These are phyloP conservation scores for Hericium erinaceus DNA, from an alignment of 768 basidiomycete species.

Conservation along the genomic window DNA sequence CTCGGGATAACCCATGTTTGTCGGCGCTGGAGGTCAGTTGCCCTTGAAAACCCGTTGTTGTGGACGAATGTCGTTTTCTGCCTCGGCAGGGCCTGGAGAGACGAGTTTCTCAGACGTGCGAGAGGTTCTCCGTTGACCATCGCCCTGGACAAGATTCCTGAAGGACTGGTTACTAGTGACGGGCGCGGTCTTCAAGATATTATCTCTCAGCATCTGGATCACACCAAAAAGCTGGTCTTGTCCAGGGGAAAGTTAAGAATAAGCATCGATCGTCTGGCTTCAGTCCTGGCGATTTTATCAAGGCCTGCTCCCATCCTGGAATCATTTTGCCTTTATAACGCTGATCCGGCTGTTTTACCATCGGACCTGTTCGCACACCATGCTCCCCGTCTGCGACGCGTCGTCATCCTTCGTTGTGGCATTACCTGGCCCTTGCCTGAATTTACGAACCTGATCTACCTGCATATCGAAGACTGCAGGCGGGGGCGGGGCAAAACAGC, in stretches of 20 bases:
- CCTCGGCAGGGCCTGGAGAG: not conserved
- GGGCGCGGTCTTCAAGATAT: not conserved
- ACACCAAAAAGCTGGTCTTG: not conserved
- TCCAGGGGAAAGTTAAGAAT: not conserved
- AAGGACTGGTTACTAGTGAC: not conserved
- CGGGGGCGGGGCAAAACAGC: too few species aligned
- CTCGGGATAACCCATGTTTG: not conserved
- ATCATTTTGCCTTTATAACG: not conserved
- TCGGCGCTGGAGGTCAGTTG: not conserved
- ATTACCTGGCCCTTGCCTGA: not conserved
- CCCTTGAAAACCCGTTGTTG: not conserved
- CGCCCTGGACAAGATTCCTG: too few species aligned
- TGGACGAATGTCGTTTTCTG: not conserved
- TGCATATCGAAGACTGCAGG: too few species aligned
- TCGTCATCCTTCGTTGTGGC: not conserved
- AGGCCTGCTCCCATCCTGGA: not conserved
- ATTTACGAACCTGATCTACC: too few species aligned
- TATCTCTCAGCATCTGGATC: not conserved
- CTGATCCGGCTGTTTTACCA: not conserved
- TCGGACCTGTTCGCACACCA: not conserved
- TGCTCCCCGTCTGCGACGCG: not conserved
- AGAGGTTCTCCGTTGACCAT: too few species aligned
- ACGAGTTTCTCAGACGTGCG: too few species aligned
- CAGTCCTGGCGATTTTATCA: not conserved
- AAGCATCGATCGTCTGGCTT: not conserved